Conservation (phyloP, 805 yeast genomes). For the Blastobotrys chiropterorum region DNA sequence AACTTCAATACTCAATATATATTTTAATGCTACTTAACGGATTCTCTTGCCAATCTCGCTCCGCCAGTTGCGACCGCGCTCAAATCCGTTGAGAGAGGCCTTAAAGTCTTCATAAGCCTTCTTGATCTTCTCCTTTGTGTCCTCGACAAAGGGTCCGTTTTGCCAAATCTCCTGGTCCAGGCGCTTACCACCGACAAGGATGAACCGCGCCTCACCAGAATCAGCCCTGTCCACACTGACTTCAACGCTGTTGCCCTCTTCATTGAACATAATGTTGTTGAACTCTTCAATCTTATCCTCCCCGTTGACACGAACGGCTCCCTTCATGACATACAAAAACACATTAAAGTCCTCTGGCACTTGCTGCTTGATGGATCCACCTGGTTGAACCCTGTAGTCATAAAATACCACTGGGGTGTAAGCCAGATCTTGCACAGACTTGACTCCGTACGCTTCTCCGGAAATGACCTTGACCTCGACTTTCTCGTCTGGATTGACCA, state of each 20-base stretch:
- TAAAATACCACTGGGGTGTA: constrained; percentile 78
- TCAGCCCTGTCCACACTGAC: constrained; percentile 4
- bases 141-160: constrained; percentile 85
- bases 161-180: constrained; percentile 51
- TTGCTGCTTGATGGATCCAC: constrained; percentile 45
- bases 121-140: constrained; percentile 54
- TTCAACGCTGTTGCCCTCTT: constrained; percentile 18
- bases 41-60: constrained; percentile 17
- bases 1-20: too few relatives aligned
- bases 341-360: constrained; percentile 45
- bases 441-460: constrained; percentile 70
- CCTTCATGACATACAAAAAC: constrained; percentile 24
- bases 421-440: constrained; percentile 66
- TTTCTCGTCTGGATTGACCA: constrained; percentile 56
- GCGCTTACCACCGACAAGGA: constrained; percentile 25
- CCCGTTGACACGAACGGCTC: constrained; percentile 21
- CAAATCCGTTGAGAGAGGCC: constrained; percentile 29
- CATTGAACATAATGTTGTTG: constrained; percentile 19
- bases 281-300: constrained; percentile 12
- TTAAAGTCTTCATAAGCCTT: constrained; percentile 69
- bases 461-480: constrained; percentile 59
- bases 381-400: constrained; percentile 48
- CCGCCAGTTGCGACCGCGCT: constrained; percentile 23
- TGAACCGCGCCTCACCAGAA: constrained; percentile 19
- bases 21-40: neutral